phyloP scores from a whole-genome alignment of 2,329 filamentous ascomycete species.

The Dendryphion nanum region DNA sequence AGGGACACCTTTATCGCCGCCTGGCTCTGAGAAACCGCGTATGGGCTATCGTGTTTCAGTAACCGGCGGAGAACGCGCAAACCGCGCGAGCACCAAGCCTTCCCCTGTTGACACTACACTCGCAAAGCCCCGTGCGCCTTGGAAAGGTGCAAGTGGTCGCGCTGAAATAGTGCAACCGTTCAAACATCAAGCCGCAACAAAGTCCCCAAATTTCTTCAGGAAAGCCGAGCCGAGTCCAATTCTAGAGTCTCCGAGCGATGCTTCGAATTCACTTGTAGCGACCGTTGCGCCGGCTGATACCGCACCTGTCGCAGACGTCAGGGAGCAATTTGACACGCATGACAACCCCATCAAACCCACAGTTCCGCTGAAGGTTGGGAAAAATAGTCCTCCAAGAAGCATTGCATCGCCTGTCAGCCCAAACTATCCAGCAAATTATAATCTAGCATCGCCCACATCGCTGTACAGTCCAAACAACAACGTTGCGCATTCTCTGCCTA shows the following conservation, averaged over 20 bases:
- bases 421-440: constrained; percentile 16
- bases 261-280: constrained; percentile 26
- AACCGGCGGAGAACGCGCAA: constrained; percentile 28
- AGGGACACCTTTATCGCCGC: constrained; percentile 11
- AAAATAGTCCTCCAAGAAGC: constrained; percentile 33
- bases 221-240: constrained; percentile 22
- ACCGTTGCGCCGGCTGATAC: constrained; percentile 26
- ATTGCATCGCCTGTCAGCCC: constrained; percentile 34
- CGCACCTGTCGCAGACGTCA: constrained; percentile 25
- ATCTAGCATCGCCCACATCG: background rate
- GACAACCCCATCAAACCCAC: constrained; percentile 43
- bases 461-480: background rate
- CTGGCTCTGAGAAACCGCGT: constrained; percentile 9
- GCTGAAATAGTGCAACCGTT: constrained; percentile 63
- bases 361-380: constrained; percentile 43
- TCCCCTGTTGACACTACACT: constrained; percentile 42
- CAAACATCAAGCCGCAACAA: constrained; percentile 55
- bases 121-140: constrained; percentile 52
- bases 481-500: constrained; percentile 24
- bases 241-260: constrained; percentile 13
- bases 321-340: constrained; percentile 20
- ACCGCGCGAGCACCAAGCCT: constrained; percentile 23
- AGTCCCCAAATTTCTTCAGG: constrained; percentile 54
- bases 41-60: constrained; percentile 37
- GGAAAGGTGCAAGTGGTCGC: constrained; percentile 73